These are phyloP conservation scores for Pseudozyma hubeiensis DNA, from an alignment of 1,284 basidiomycete species.

Conservation along the genomic window DNA sequence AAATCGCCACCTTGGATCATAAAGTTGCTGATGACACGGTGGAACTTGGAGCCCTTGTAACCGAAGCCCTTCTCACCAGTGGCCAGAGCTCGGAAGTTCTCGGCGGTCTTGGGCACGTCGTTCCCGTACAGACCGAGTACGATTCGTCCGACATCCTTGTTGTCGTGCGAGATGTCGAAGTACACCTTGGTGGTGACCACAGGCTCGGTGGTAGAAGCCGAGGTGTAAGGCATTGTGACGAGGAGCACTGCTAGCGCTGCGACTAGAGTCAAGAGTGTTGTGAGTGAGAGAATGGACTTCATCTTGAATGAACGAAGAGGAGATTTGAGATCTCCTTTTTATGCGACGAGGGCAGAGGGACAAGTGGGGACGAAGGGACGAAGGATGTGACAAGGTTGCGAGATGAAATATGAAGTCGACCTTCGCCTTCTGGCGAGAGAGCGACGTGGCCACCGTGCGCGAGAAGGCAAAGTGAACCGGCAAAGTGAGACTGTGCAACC, in stretches of 20 bases:
- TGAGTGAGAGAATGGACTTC: conserved; percentile 69
- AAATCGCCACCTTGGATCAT: conserved; percentile 71
- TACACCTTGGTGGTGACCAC: conserved; percentile 59
- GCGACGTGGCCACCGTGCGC: too few species aligned
- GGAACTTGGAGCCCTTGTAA: conserved; percentile 79
- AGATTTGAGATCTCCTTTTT: neutral
- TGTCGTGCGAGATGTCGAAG: conserved; percentile 66
- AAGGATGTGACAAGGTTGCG: neutral
- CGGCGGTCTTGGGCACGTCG: conserved; percentile 62
- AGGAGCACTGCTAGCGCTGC: conserved; percentile 63
- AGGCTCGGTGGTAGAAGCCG: conserved; percentile 52
- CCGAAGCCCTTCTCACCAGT: conserved; percentile 76
- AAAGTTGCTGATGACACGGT: conserved; percentile 75
- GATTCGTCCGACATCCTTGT: conserved; percentile 61
- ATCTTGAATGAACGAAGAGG: conserved; percentile 7
- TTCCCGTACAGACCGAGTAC: conserved; percentile 62
- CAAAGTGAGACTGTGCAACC: too few species aligned
- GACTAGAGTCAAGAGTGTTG: conserved; percentile 70
- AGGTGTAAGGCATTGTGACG: conserved; percentile 67
- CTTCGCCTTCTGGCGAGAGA: too few species aligned
- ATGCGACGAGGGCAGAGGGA: neutral
- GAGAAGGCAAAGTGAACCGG: too few species aligned
- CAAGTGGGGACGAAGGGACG: neutral
- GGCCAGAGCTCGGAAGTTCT: conserved; percentile 66
- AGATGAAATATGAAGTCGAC: neutral